Evolutionary conservation across 805 yeast species (phyloP).

Genomic region (Saccharomyces mikatae): DNA sequence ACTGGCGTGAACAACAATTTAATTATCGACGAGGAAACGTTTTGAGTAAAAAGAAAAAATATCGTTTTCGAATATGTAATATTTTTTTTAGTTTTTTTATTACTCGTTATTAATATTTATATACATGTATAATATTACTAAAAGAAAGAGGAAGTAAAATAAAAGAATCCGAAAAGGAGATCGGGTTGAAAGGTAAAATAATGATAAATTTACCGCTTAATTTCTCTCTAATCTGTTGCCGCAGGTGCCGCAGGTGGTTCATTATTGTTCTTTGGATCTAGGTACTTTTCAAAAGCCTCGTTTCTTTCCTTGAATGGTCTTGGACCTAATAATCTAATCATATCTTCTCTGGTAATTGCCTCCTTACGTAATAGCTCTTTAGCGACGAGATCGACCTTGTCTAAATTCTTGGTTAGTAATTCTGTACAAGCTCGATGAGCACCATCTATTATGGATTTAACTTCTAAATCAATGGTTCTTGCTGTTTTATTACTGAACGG

Average conservation of each 20-base stretch:
- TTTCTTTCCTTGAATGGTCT: constrained; percentile 87
- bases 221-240: constrained; percentile 5
- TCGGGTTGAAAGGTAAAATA: neutral
- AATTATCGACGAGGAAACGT: constrained; percentile 31
- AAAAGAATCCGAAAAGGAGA: neutral
- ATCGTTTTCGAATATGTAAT: neutral
- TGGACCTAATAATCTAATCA: constrained; percentile 83
- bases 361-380: constrained; percentile 79
- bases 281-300: constrained; percentile 85
- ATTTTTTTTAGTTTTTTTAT: constrained; percentile 1
- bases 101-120: constrained; percentile 1
- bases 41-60: constrained; percentile 8
- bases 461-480: constrained; percentile 70
- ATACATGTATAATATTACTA: neutral
- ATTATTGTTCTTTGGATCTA: constrained; percentile 36
- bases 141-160: neutral
- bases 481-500: constrained; percentile 89
- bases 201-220: neutral
- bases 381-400: constrained; percentile 79
- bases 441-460: constrained; percentile 66
- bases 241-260: constrained; percentile 6
- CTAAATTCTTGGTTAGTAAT: constrained; percentile 56
- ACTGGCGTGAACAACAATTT: constrained; percentile 11
- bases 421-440: constrained; percentile 64
- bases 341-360: constrained; percentile 88